phyloP scores from a whole-genome alignment of 139 green algal genomes.

The Zygnema cylindricum region DNA sequence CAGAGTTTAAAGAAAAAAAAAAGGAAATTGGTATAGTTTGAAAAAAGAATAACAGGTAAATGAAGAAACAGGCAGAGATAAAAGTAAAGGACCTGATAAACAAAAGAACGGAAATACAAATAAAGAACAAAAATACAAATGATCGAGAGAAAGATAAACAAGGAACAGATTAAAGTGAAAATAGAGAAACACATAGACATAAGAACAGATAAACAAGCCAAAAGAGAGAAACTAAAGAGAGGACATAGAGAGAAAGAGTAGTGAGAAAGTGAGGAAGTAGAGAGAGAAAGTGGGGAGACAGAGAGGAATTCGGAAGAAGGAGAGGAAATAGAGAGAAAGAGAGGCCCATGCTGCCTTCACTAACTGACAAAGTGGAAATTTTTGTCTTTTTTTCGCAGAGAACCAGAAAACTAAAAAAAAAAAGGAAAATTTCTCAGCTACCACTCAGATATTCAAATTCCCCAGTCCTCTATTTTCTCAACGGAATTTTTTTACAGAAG shows the following conservation, averaged over 20 bases:
- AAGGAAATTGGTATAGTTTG: no score
- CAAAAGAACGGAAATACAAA: no score
- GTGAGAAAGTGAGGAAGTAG: background rate
- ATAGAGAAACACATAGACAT: background rate
- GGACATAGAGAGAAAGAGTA: background rate
- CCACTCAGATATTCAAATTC: background rate
- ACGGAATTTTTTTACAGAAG: background rate
- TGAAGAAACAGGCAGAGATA: no score
- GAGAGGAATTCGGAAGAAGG: background rate
- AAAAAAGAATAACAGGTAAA: no score
- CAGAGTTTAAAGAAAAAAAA: no score
- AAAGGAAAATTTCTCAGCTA: background rate
- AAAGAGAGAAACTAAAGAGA: background rate
- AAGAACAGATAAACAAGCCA: background rate
- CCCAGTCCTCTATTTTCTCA: background rate
- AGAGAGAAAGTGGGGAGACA: background rate
- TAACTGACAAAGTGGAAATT: background rate
- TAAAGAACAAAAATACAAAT: no score
- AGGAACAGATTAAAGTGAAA: background rate
- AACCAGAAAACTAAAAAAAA: background rate
- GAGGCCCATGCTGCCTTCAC: no score
- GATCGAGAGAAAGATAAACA: background rate
- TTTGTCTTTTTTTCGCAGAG: background rate
- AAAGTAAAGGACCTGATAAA: no score
- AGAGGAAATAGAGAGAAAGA: background rate